These are phyloP conservation scores for Paraglomus occultum DNA, from an alignment of 192 early-diverging fungal species.

Conservation along the genomic window DNA sequence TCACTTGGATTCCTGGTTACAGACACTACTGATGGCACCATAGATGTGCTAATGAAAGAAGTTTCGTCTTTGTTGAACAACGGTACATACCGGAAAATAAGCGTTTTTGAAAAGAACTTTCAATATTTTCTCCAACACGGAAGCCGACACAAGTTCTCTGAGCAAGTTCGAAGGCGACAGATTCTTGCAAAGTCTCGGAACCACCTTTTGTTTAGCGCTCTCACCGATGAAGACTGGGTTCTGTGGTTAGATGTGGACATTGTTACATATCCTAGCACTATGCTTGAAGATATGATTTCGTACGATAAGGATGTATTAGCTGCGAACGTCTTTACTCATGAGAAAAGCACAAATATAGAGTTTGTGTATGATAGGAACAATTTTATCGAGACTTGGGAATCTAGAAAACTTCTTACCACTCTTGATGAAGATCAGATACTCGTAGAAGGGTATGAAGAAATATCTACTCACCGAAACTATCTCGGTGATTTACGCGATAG, in stretches of 20 bases:
- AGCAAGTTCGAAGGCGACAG: conserved; percentile 57
- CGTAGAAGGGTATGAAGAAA: conserved; percentile 50
- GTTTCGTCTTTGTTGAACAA: conserved; percentile 11
- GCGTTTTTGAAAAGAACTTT: conserved; percentile 61
- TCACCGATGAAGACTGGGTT: conserved; percentile 66
- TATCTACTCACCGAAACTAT: conserved; percentile 42
- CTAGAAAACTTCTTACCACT: conserved; percentile 42
- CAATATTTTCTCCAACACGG: conserved; percentile 45
- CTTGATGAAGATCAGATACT: conserved; percentile 41
- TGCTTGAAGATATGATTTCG: conserved; percentile 58
- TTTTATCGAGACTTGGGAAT: conserved; percentile 63
- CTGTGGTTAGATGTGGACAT: conserved; percentile 75
- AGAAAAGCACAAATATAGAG: neutral
- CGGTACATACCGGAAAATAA: conserved; percentile 48
- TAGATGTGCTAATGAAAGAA: conserved; percentile 43
- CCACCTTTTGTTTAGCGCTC: conserved; percentile 53
- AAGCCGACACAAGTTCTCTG: conserved; percentile 56
- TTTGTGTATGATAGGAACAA: conserved; percentile 66
- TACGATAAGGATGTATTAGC: conserved; percentile 67
- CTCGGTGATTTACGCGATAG: conserved; percentile 42
- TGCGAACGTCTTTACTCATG: conserved; percentile 53
- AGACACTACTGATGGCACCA: conserved; percentile 57
- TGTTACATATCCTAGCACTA: conserved; percentile 58
- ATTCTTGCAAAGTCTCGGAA: conserved; percentile 66
- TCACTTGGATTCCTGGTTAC: conserved; percentile 70